phyloP scores from a whole-genome alignment of 768 basidiomycete genomes.

The Dentipellis sp. region DNA sequence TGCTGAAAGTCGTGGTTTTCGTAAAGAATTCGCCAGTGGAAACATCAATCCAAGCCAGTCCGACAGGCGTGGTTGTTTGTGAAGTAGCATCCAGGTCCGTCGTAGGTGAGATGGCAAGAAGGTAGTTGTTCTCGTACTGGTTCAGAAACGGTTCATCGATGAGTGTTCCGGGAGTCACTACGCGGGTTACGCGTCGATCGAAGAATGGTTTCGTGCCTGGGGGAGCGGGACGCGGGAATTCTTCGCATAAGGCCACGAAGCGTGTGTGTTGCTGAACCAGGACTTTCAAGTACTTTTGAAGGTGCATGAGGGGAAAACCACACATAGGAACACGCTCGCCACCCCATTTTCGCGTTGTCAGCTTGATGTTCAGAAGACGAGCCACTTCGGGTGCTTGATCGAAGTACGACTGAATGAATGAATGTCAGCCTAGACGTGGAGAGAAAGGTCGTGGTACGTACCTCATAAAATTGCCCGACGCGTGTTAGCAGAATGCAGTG shows the following conservation, averaged over 20 bases:
- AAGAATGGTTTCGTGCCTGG: slow-evolving; percentile 49
- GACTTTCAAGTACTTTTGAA: slow-evolving; percentile 80
- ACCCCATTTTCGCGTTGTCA: slow-evolving; percentile 70
- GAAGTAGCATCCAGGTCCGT: background rate
- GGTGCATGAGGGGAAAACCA: slow-evolving; percentile 80
- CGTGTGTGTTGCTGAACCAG: slow-evolving; percentile 76
- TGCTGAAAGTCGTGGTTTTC: slow-evolving; percentile 42
- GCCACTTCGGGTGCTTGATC: slow-evolving; percentile 80
- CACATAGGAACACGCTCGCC: slow-evolving; percentile 70
- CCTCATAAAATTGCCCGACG: slow-evolving; percentile 95
- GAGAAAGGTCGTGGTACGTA: slow-evolving; percentile 21
- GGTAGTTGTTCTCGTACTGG: slow-evolving; percentile 82
- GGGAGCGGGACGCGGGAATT: slow-evolving; percentile 50
- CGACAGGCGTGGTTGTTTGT: slow-evolving; percentile 23
- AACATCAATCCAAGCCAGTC: slow-evolving; percentile 90
- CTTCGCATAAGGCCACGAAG: slow-evolving; percentile 92
- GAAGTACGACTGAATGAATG: slow-evolving; percentile 73
- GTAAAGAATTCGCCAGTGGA: slow-evolving; percentile 93
- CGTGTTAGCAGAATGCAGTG: slow-evolving; percentile 86
- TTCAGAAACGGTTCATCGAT: slow-evolving; percentile 87
- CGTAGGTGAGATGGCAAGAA: slow-evolving; percentile 51
- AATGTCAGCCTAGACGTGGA: background rate
- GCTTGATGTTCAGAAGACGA: slow-evolving; percentile 70
- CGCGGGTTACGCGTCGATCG: slow-evolving; percentile 73
- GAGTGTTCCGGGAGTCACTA: slow-evolving; percentile 90